A percentile compares a stretch with the other conserved stretches of the same genome.
These are phyloP conservation scores for Aspergillus fumigatus DNA, from an alignment of 2,329 filamentous ascomycete genomes.

Conservation along the genomic window DNA sequence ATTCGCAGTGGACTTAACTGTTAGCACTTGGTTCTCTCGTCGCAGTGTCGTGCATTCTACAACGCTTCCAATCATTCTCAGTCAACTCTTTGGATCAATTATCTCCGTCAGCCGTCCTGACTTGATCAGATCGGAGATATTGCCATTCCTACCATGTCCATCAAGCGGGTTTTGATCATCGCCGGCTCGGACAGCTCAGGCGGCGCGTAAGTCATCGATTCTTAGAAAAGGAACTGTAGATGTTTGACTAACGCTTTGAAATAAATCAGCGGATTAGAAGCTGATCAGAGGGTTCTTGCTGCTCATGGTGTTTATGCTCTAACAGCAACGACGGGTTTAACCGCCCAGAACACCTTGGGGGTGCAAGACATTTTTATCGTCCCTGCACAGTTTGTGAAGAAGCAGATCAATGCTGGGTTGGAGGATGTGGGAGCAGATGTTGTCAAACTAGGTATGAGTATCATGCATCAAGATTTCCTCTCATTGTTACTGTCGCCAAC, in stretches of 20 bases:
- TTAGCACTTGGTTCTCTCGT: not conserved
- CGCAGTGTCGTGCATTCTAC: not conserved
- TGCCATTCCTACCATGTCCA: slow-evolving; percentile 25
- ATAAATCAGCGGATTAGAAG: slow-evolving; percentile 74
- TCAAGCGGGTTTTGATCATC: slow-evolving; percentile 66
- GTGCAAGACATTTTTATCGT: slow-evolving; percentile 76
- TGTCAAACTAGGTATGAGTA: slow-evolving; percentile 72
- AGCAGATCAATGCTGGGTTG: slow-evolving; percentile 80
- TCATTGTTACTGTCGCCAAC: not conserved
- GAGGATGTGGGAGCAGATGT: slow-evolving; percentile 84
- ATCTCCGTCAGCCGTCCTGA: not conserved
- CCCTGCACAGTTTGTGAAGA: slow-evolving; percentile 71
- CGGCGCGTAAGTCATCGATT: slow-evolving; percentile 63
- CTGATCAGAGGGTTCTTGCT: slow-evolving; percentile 90
- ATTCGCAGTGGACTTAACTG: not conserved
- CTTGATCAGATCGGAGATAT: not conserved
- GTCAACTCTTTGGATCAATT: not conserved
- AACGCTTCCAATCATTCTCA: not conserved
- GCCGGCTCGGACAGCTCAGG: slow-evolving; percentile 89
- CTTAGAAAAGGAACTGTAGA: not conserved
- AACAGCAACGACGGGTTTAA: slow-evolving; percentile 91
- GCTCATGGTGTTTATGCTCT: slow-evolving; percentile 93
- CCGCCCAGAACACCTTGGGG: slow-evolving; percentile 88
- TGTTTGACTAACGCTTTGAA: slow-evolving; percentile 11
- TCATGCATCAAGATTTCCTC: not conserved